These are phyloP conservation scores for Geranium brycei DNA, from an alignment of 345 rosid genomes.

Conservation along the genomic window DNA sequence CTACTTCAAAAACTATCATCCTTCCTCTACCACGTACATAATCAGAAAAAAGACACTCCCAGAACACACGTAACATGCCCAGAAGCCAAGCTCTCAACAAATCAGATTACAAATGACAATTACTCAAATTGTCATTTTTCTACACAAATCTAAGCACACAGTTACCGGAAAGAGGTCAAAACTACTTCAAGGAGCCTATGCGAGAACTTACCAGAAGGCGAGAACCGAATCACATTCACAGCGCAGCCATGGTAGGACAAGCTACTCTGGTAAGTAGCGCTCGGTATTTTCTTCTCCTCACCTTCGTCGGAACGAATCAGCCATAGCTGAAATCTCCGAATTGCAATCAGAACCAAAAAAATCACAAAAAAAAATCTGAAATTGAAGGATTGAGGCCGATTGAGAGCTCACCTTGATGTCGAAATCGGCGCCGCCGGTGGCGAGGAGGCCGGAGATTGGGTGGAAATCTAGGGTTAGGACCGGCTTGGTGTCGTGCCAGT, in stretches of 20 bases:
- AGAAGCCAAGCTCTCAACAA: not conserved
- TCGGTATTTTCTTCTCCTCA: slow-evolving; percentile 52
- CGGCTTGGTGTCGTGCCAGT: slow-evolving; percentile 83
- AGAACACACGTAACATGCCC: not conserved
- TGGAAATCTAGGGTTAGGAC: slow-evolving; percentile 86
- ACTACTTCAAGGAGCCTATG: not conserved
- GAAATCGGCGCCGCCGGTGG: slow-evolving; percentile 95
- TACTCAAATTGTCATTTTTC: not conserved
- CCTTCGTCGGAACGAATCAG: slow-evolving; percentile 31
- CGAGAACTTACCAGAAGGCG: slow-evolving; percentile 52
- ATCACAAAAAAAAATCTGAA: not conserved
- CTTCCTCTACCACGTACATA: too few species aligned
- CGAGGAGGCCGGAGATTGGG: slow-evolving; percentile 67
- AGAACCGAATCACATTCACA: slow-evolving; percentile 69
- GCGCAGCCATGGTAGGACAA: slow-evolving; percentile 73
- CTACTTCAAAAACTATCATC: not conserved
- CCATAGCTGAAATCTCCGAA: slow-evolving; percentile 46
- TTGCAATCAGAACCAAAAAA: too few species aligned
- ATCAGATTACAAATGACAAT: not conserved
- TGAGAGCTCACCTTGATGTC: slow-evolving; percentile 56
- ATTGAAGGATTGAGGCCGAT: not conserved
- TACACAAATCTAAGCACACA: not conserved
- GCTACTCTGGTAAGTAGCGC: slow-evolving; percentile 59
- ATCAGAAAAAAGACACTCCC: not conserved
- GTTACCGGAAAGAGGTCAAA: not conserved